A percentile compares a stretch with the other conserved stretches of the same genome.
Conservation (phyloP, 2,329 filamentous ascomycete species). For the Dactylellina cionopaga region DNA sequence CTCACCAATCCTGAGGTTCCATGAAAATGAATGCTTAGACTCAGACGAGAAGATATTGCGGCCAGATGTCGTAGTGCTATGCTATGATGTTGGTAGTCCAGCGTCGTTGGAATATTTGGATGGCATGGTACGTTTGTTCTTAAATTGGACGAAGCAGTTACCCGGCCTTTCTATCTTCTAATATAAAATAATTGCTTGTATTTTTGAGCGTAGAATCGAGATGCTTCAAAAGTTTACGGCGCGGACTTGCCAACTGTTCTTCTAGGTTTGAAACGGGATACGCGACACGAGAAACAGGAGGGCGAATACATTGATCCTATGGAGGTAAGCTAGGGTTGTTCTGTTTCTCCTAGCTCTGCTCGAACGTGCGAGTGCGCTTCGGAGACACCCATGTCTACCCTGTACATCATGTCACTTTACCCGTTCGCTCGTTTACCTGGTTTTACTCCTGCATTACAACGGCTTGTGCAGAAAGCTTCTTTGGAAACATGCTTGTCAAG, state of each 20-base stretch:
- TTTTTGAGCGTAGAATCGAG: too few relatives aligned
- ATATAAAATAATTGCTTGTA: too few relatives aligned
- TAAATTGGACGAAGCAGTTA: too few relatives aligned
- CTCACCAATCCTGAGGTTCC: slow-evolving; percentile 24
- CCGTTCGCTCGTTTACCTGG: slow-evolving; percentile 21
- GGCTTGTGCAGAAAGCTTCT: slow-evolving; percentile 27
- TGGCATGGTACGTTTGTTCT: slow-evolving; percentile 13
- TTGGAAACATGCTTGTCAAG: neutral
- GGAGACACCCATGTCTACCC: neutral
- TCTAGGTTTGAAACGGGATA: slow-evolving; percentile 30
- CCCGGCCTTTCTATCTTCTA: too few relatives aligned
- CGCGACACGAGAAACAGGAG: slow-evolving; percentile 17
- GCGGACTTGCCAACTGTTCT: slow-evolving; percentile 10
- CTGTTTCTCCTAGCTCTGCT: neutral
- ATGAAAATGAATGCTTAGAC: slow-evolving; percentile 29
- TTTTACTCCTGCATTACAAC: too few relatives aligned
- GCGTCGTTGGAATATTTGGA: slow-evolving; percentile 7
- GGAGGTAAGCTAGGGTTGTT: slow-evolving; percentile 14
- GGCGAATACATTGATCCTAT: slow-evolving; percentile 24
- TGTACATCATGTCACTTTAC: slow-evolving; percentile 9
- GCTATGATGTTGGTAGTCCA: slow-evolving; percentile 31
- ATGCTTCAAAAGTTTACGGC: slow-evolving; percentile 5
- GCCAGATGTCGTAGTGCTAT: slow-evolving; percentile 33
- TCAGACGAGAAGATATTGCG: slow-evolving; percentile 10
- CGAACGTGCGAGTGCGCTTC: neutral